Evolutionary conservation across 164 flowering plant genomes (phyloP).

Genomic region (Cinnamomum micranthum): DNA sequence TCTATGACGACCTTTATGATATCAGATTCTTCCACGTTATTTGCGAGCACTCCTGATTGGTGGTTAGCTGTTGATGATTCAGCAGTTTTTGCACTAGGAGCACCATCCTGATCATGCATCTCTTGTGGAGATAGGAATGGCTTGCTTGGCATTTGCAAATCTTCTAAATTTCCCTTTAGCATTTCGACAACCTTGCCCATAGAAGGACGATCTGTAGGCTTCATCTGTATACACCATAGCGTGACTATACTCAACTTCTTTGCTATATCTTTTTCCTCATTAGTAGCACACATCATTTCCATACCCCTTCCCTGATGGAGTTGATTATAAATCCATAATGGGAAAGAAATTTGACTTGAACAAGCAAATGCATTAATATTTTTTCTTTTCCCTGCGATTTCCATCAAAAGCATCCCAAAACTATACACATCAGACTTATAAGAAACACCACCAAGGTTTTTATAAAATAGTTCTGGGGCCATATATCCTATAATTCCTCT

Average conservation of each 20-base stretch:
- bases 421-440: constrained; percentile 9
- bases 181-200: constrained; percentile 12
- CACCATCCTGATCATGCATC: neutral
- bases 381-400: constrained; percentile 4
- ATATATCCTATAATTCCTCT: constrained; percentile 12
- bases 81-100: neutral
- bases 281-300: neutral
- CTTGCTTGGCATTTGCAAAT: constrained; percentile 12
- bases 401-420: constrained; percentile 11
- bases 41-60: no score
- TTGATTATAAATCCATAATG: constrained; percentile 7
- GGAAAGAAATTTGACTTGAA: constrained; percentile 10
- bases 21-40: no score
- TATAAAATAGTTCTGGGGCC: constrained; percentile 8
- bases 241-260: constrained; percentile 6
- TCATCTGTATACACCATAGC: constrained; percentile 13
- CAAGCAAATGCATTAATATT: neutral
- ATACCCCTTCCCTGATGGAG: neutral
- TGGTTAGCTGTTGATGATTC: neutral
- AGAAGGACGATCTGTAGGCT: constrained; percentile 10
- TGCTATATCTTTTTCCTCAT: constrained; percentile 1
- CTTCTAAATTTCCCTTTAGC: constrained; percentile 6
- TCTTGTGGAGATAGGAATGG: constrained; percentile 9
- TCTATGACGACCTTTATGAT: no score
- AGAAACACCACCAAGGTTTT: constrained; percentile 4